Base-by-base conservation (phyloP, 2,329 filamentous ascomycete genomes). In the Talaromyces funiculosus region DNA sequence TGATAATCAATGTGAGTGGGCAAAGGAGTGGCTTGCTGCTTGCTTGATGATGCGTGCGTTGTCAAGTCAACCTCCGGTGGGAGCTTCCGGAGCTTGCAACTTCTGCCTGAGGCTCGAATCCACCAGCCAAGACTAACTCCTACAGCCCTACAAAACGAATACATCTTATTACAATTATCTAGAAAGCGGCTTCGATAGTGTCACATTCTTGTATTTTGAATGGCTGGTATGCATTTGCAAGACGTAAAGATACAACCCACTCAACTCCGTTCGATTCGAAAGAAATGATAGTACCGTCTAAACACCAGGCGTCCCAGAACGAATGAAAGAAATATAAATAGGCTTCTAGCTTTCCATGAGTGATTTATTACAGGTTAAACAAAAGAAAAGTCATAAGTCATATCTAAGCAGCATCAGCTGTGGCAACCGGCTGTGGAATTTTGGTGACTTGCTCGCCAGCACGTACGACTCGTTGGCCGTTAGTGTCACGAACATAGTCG, bases 391-490 rank as follows among this genome's bases (percentile, higher is more conserved):
- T 54, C 59, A 53, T 72, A 63, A 75, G 42, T 51, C 57, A 56
- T 62, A 22, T 54, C 58, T 65, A 93, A 70, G 92, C 92, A 65
- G 92, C 91, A 76, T 91, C 91, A 62, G 92, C 92, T 68, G 87
- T 92, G 64, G 88, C 86, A 59, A 90, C 85, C 47, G 92, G 91
- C 74, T 91, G 86, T 20, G 86, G 79, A 56, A 95, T 85, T 77
- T 90, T 91, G 67, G 92, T 97, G 62, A 90, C 84, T 79, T 97
- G 92, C 69, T 86, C 82, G 58, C 92, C 92, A 66, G 92, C 92
- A 65, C 92, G 88, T 70, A 95, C 85, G 67, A 97, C 92, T 65
- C 89, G 87, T 75, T 90, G 84, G 55, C 92, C 92, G 58, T 85
- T 81, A 16, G 86, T 89, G 73, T 96, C 92, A 73, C 90, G 92